These are phyloP conservation scores for Chamaecrista fasciculata DNA, from an alignment of 306 rosid genomes.

Conservation along the genomic window DNA sequence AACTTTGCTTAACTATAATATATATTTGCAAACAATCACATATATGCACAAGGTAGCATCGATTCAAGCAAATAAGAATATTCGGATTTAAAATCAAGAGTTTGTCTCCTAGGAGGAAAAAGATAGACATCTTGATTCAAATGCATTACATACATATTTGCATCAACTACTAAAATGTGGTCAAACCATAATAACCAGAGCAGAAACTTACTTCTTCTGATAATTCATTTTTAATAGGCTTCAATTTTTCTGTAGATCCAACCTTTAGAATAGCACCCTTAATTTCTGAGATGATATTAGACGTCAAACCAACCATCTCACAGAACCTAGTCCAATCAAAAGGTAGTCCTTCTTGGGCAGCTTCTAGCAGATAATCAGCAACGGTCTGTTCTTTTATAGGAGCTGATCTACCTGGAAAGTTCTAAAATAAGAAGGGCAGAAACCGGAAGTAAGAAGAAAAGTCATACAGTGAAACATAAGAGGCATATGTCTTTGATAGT, in stretches of 20 bases:
- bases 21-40: background rate
- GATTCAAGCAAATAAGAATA: background rate
- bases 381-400: constrained; percentile 86
- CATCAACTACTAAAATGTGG: constrained; percentile 14
- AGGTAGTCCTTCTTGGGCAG: constrained; percentile 68
- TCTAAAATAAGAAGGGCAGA: constrained; percentile 39
- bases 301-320: constrained; percentile 53
- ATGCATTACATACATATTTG: background rate
- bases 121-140: background rate
- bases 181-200: constrained; percentile 14
- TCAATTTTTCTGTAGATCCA: constrained; percentile 74
- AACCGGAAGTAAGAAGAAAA: constrained; percentile 13
- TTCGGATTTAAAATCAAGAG: background rate
- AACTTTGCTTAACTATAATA: background rate
- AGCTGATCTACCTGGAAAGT: constrained; percentile 68
- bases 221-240: constrained; percentile 82
- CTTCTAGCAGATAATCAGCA: constrained; percentile 63
- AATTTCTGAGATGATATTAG: constrained; percentile 41
- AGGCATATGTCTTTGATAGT: constrained; percentile 9
- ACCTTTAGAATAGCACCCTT: constrained; percentile 67
- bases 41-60: constrained; percentile 10
- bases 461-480: constrained; percentile 11
- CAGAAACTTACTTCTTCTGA: constrained; percentile 69
- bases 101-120: background rate
- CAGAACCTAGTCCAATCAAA: constrained; percentile 73